phyloP scores from a whole-genome alignment of 352 stramenopile species.

The Phytophthora rubi region DNA sequence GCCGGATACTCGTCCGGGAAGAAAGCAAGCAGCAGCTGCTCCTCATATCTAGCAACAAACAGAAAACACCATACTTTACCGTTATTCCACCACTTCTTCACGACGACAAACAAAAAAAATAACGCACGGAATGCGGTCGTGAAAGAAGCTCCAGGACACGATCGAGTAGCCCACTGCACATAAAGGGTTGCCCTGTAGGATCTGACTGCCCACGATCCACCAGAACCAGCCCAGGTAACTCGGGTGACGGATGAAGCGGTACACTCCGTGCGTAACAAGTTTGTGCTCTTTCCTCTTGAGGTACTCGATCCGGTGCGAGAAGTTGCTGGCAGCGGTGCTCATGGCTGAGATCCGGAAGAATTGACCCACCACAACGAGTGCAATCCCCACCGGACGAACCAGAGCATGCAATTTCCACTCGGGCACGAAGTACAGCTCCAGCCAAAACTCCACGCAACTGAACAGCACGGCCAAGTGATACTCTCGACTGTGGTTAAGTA shows the following conservation, averaged over 20 bases:
- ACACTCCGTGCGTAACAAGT: conserved; percentile 94
- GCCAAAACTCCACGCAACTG: conserved; percentile 92
- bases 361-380: conserved; percentile 87
- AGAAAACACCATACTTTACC: background rate
- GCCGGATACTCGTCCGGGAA: conserved; percentile 93
- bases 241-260: conserved; percentile 93
- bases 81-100: background rate
- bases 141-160: conserved; percentile 95
- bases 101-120: background rate
- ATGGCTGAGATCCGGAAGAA: conserved; percentile 91
- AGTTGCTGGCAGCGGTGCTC: conserved; percentile 93
- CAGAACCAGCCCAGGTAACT: conserved; percentile 98
- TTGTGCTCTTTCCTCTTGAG: conserved; percentile 93
- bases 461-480: conserved; percentile 88
- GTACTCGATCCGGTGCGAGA: conserved; percentile 96
- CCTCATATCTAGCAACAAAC: conserved; percentile 83
- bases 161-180: conserved; percentile 87
- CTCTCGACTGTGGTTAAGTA: conserved; percentile 91
- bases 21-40: conserved; percentile 89
- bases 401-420: conserved; percentile 67
- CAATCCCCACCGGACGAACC: conserved; percentile 67
- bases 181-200: conserved; percentile 93
- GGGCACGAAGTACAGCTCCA: conserved; percentile 86
- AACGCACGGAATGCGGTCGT: conserved; percentile 92
- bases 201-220: conserved; percentile 95